Percentiles rank a stretch among this genome's conserved stretches.
phyloP scores from a whole-genome alignment of 768 basidiomycete genomes.

The Tubosaeta sp. region DNA sequence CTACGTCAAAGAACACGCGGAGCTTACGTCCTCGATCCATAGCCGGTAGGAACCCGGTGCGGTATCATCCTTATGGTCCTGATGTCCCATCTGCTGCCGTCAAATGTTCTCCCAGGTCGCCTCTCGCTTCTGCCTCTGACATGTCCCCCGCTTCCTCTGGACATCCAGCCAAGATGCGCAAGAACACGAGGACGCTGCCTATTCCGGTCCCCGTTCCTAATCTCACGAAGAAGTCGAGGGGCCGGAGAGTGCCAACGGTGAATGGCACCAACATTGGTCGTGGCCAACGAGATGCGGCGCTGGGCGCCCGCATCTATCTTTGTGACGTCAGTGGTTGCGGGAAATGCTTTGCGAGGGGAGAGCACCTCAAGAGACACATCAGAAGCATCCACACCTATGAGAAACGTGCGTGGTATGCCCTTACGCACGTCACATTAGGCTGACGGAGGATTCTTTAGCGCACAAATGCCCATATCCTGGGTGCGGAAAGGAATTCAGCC shows the following conservation, averaged over 20 bases:
- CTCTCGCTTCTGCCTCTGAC: constrained; percentile 26
- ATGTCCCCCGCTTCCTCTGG: constrained; percentile 26
- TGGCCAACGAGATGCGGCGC: constrained; percentile 34
- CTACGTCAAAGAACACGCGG: constrained; percentile 37
- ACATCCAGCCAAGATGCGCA: constrained; percentile 27
- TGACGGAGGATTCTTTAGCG: constrained; percentile 41
- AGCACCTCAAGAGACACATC: constrained; percentile 88
- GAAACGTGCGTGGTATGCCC: constrained; percentile 60
- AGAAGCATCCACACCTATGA: constrained; percentile 88
- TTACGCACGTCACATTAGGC: constrained; percentile 3
- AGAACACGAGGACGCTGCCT: constrained; percentile 40
- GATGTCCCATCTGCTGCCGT: constrained; percentile 28
- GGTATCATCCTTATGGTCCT: constrained; percentile 31
- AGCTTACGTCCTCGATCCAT: constrained; percentile 34
- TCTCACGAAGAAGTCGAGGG: constrained; percentile 68
- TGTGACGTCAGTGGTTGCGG: constrained; percentile 82
- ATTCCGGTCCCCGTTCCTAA: constrained; percentile 63
- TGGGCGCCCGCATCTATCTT: constrained; percentile 53
- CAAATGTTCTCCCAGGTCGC: constrained; percentile 30
- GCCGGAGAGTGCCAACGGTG: constrained; percentile 59
- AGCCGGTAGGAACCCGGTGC: constrained; percentile 30
- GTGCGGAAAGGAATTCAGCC: constrained; percentile 80
- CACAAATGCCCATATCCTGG: constrained; percentile 76
- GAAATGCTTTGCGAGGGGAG: constrained; percentile 83
- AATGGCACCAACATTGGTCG: constrained; percentile 27